A percentile compares a stretch with the other conserved stretches of the same genome.
phyloP scores from a whole-genome alignment of 306 rosid species.

The Vachellia pachyceras region DNA sequence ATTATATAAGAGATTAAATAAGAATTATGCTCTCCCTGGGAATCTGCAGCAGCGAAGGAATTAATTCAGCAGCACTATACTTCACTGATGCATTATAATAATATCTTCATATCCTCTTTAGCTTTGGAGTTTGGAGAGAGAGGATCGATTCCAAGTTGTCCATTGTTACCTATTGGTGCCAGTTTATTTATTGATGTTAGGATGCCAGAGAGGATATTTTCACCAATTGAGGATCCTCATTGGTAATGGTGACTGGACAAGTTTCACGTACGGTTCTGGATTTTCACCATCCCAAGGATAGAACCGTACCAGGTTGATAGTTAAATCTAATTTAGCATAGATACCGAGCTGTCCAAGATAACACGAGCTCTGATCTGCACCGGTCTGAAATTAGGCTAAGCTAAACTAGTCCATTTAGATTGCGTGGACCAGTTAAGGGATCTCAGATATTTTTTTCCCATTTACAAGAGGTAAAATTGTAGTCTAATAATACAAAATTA shows the following conservation, averaged over 20 bases:
- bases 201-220: slow-evolving; percentile 18
- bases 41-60: slow-evolving; percentile 43
- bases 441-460: too few species aligned
- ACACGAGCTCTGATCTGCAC: too few species aligned
- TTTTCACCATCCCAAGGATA: background rate
- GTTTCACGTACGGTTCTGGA: slow-evolving; percentile 8
- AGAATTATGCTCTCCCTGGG: slow-evolving; percentile 30
- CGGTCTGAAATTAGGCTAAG: too few species aligned
- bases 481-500: too few species aligned
- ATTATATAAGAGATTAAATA: background rate
- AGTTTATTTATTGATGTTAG: slow-evolving; percentile 31
- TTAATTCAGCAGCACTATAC: slow-evolving; percentile 34
- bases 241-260: slow-evolving; percentile 26
- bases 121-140: slow-evolving; percentile 22
- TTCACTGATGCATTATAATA: slow-evolving; percentile 38
- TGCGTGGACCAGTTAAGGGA: too few species aligned
- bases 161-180: slow-evolving; percentile 32
- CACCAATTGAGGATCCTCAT: slow-evolving; percentile 38
- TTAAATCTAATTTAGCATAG: too few species aligned
- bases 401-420: too few species aligned
- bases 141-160: slow-evolving; percentile 38
- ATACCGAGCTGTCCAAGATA: too few species aligned
- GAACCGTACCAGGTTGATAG: too few species aligned
- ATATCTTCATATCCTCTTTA: slow-evolving; percentile 38
- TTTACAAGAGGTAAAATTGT: too few species aligned